Evolutionary conservation across 768 basidiomycete genomes (phyloP), one percentile per base, ranked within the genome.

Genomic region (Vararia minispora): DNA sequence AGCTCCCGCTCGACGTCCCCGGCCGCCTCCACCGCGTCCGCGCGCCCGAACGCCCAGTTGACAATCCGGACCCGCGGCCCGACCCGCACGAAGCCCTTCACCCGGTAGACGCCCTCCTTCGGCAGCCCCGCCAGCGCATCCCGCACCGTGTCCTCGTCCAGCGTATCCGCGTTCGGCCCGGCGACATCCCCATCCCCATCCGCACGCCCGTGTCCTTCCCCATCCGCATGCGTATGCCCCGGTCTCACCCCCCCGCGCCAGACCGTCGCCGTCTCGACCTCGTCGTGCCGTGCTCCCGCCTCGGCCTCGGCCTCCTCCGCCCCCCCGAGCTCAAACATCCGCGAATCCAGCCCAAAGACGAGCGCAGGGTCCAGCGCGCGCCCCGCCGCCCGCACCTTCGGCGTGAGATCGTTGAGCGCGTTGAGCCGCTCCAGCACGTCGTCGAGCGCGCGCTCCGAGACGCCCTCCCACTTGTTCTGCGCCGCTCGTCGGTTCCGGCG

Each of bases 31-130:
- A 77, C 68, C 28, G 81, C 58, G 20, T 90, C 86, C 53, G 72
- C 79, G 28, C 91, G 72, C 11, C 87, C 87, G 60, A 95, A 97
- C 6, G 91, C 90, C 88, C 89, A 97, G 54, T 97, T 97, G 42
- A 94, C 50, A 42, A 90, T 82, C 52, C 68, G 55, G 6, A 61
- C 58, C 14, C 55, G 56, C 18, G 55, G 56, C 2, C 51, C 46
- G 18, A 86, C 55, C 27, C 69, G 69, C 17, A 92, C 66, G 50
- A 90, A 88, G 13, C 91, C 92, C 53, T 97, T 97, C 24, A 92
- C 79, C 46, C 83, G 61, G 75, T 82, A 90, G 7, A 87, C 62
- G 1, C 61, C 58, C 52, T 88, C 86, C 45, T 80, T 83, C 16
- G 76, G 68, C 8, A 89, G 56, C 5, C 44, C 42, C 2, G 42